phyloP scores from a whole-genome alignment of 208 protist genomes.

The Leishmania arabica region DNA sequence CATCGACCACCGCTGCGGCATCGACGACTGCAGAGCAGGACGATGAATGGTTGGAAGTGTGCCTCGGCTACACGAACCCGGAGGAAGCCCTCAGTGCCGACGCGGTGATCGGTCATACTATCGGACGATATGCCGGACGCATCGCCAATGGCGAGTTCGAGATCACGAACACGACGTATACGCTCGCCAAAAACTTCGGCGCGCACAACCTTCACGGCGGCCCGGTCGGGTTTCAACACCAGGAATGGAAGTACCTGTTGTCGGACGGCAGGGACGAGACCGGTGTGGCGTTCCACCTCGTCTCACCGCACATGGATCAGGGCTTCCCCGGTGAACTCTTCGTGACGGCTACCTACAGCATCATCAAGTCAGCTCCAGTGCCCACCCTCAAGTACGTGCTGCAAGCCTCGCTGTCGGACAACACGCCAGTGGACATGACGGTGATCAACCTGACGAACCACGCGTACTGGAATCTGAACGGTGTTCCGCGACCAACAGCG shows the following conservation, averaged over 20 bases:
- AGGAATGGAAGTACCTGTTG: slow-evolving; percentile 79
- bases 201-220: slow-evolving; percentile 77
- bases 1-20: background rate
- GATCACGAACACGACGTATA: slow-evolving; percentile 51
- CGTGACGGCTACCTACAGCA: slow-evolving; percentile 72
- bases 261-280: slow-evolving; percentile 70
- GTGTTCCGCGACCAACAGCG: slow-evolving; percentile 37
- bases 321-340: slow-evolving; percentile 81
- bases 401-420: slow-evolving; percentile 52
- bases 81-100: slow-evolving; percentile 33
- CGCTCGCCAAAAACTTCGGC: slow-evolving; percentile 62
- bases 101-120: slow-evolving; percentile 30
- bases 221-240: slow-evolving; percentile 51
- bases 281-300: slow-evolving; percentile 72
- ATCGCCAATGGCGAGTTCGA: slow-evolving; percentile 62
- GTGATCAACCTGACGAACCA: slow-evolving; percentile 81
- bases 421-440: slow-evolving; percentile 63
- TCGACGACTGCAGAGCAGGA: slow-evolving; percentile 6
- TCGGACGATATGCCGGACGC: slow-evolving; percentile 71
- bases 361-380: slow-evolving; percentile 35
- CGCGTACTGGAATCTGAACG: slow-evolving; percentile 87
- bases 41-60: slow-evolving; percentile 54
- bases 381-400: slow-evolving; percentile 61
- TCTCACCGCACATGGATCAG: slow-evolving; percentile 75
- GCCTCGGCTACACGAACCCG: slow-evolving; percentile 48